Percentiles rank a stretch among this genome's conserved stretches.
phyloP scores from a whole-genome alignment of 2,329 filamentous ascomycete genomes.

The Cladophialophora psammophila region DNA sequence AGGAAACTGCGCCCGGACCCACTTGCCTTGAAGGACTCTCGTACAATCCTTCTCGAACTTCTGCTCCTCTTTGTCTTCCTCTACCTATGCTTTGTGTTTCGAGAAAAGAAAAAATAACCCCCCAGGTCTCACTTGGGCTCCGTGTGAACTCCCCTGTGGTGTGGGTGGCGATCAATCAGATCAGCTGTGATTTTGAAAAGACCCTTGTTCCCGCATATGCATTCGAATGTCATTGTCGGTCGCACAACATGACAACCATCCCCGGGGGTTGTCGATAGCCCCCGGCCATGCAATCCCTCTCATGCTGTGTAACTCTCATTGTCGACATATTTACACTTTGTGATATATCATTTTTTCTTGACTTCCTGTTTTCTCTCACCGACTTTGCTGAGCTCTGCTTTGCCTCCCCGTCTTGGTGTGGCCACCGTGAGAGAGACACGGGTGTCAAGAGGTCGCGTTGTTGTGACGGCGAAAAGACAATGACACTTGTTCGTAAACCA shows the following conservation, averaged over 20 bases:
- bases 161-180: neutral
- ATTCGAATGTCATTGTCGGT: constrained; percentile 17
- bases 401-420: neutral
- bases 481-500: constrained; percentile 5
- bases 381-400: constrained; percentile 22
- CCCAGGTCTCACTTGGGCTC: neutral
- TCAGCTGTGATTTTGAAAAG: constrained; percentile 12
- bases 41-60: constrained; percentile 9
- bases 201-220: constrained; percentile 21
- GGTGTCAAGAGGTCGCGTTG: neutral
- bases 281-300: constrained; percentile 3
- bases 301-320: constrained; percentile 22
- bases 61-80: constrained; percentile 7
- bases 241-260: constrained; percentile 32
- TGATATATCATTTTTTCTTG: constrained; percentile 16
- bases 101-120: no score
- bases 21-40: constrained; percentile 13
- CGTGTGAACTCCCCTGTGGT: neutral
- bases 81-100: neutral
- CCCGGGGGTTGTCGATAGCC: constrained; percentile 32
- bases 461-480: constrained; percentile 1
- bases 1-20: constrained; percentile 36
- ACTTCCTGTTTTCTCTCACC: constrained; percentile 22
- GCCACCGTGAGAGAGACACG: neutral
- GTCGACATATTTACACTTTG: constrained; percentile 8